Percentiles rank a stretch among this genome's conserved stretches.
Evolutionary conservation across 1,284 basidiomycete species (phyloP).

Genomic region (Rhodotorula sp.): DNA sequence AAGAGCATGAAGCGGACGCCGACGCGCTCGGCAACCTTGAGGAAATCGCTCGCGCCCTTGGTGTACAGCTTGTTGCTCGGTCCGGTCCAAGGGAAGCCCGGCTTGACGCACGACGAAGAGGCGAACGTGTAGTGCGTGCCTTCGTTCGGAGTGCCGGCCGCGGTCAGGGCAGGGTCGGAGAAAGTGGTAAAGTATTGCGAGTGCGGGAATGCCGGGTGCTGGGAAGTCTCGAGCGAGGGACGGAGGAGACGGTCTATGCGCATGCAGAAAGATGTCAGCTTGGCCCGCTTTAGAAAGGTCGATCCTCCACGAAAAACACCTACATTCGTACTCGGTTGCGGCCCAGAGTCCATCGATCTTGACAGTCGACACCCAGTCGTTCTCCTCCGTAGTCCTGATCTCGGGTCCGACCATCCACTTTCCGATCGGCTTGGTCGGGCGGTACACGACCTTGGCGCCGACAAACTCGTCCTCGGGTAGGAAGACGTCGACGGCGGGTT

Average conservation of each 20-base stretch:
- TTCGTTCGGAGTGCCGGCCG: slow-evolving; percentile 43
- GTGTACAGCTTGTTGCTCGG: slow-evolving; percentile 43
- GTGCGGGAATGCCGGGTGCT: slow-evolving; percentile 58
- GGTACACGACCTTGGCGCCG: slow-evolving; percentile 39
- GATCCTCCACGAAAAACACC: slow-evolving; percentile 48
- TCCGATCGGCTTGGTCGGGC: slow-evolving; percentile 41
- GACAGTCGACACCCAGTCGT: slow-evolving; percentile 67
- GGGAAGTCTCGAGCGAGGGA: slow-evolving; percentile 52
- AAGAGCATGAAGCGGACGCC: slow-evolving; percentile 59
- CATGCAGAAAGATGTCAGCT: slow-evolving; percentile 15
- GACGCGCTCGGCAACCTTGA: slow-evolving; percentile 34
- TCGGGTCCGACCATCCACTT: slow-evolving; percentile 41
- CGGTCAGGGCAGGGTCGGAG: slow-evolving; percentile 61
- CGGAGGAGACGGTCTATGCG: slow-evolving; percentile 58
- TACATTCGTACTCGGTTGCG: slow-evolving; percentile 70
- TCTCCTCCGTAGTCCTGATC: slow-evolving; percentile 47
- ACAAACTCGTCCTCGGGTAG: slow-evolving; percentile 24
- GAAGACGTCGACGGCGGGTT: background rate
- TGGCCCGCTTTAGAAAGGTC: no score
- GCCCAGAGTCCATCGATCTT: slow-evolving; percentile 65
- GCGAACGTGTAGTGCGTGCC: slow-evolving; percentile 63
- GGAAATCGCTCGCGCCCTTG: slow-evolving; percentile 42
- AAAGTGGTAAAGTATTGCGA: slow-evolving; percentile 61
- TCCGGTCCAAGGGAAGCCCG: slow-evolving; percentile 49
- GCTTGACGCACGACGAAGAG: slow-evolving; percentile 59